Evolutionary conservation across 352 stramenopile species (phyloP), one percentile per base, ranked within the genome.

Genomic region (Pythium chondricola): DNA sequence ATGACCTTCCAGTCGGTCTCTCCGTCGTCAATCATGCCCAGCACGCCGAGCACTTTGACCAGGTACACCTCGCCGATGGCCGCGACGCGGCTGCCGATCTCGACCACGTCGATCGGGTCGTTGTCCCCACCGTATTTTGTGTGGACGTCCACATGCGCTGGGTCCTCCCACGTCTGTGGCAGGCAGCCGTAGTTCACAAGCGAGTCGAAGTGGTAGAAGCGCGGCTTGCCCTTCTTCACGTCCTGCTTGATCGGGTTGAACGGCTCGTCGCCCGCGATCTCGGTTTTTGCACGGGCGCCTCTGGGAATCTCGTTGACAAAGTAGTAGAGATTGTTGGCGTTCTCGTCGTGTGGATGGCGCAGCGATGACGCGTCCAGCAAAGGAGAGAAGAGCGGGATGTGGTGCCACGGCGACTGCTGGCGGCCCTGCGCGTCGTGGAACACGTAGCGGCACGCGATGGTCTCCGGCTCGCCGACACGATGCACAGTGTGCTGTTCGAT

Each of bases 1-100:
- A 99, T 88, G 56, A 99, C 86, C 83, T 99, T 99, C 96, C 96
- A 99, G 79, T 99, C 97, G 53, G 98, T 96, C 74, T 99, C 97
- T 39, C 96, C 95, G 63, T 98, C 85, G 72, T 99, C 97, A 66
- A 99, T 99, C 95, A 99, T 99, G 44, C 88, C 96, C 37, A 99
- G 69, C 39, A 98, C 88, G 48, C 97, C 97, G 8, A 99, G 73
- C 37, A 97, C 74, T 66, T 99, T 99, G 53, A 99, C 95, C 17
- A 88, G 77, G 52, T 96, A 97, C 49, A 99, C 90, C 31, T 89
- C 83, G 48, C 97, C 97, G 27, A 96, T 85, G 10, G 48, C 58
- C 22, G 97, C 76, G 20, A 94, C 69, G 20, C 77, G 73, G n/a
- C 67, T 86, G 41, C 97, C 97, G 63, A 99, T 98, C 73, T 99